Conservation (phyloP, 192 early-diverging fungal genomes). For the Podila epigama region DNA sequence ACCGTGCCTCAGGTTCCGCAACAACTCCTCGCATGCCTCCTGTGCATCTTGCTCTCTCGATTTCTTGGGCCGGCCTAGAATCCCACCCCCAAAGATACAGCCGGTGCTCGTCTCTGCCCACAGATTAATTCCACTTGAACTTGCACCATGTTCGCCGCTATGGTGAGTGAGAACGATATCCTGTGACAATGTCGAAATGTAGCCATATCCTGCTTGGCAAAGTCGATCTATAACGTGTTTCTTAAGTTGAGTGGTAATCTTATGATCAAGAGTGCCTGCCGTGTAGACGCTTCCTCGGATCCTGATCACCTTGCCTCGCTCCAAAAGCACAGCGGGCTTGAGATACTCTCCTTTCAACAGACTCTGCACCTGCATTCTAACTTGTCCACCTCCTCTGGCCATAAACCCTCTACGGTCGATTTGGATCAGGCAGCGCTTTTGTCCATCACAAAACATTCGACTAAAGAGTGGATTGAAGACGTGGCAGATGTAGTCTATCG, state of each 20-base stretch:
- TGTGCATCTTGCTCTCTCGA: conserved; percentile 16
- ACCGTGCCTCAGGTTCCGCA: conserved; percentile 27
- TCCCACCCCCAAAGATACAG: conserved; percentile 41
- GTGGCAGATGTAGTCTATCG: conserved; percentile 23
- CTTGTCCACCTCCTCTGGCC: conserved; percentile 17
- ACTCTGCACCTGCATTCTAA: conserved; percentile 29
- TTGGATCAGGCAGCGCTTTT: background rate
- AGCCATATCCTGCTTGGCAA: background rate
- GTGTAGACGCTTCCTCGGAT: conserved; percentile 1
- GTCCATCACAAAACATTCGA: background rate
- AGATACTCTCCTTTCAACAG: background rate
- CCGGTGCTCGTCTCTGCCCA: conserved; percentile 47
- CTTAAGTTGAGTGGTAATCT: background rate
- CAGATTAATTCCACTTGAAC: conserved; percentile 2
- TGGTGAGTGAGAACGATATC: conserved; percentile 1
- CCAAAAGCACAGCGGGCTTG: background rate
- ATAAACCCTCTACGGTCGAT: conserved; percentile 13
- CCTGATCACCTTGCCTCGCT: background rate
- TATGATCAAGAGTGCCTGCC: conserved; percentile 12
- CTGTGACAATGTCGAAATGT: background rate
- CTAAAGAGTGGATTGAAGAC: conserved; percentile 4
- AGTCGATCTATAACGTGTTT: background rate
- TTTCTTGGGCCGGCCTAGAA: background rate
- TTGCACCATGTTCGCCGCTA: background rate
- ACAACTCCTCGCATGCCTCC: conserved; percentile 28